Base-by-base conservation (phyloP, 208 protist species). In the Wallacemonas sp. region DNA sequence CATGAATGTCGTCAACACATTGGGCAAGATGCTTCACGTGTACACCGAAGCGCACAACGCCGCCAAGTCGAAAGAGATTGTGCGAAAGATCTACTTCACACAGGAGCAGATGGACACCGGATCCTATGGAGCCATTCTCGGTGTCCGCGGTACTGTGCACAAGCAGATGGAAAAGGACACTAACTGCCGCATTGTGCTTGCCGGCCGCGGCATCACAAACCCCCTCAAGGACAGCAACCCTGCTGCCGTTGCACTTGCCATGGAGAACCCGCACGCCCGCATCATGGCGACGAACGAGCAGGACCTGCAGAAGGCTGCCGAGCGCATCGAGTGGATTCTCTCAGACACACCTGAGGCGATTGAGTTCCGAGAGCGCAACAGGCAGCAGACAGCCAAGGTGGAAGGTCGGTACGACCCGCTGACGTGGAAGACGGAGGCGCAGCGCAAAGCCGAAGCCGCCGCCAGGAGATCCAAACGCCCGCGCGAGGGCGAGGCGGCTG, bases 241-340 rank as follows among this genome's bases (percentile, higher is more conserved):
- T 5, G 88, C 90, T 44, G 89, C 87, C 13, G 86, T 79, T 4
- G 57, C 73, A 30, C 48, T 89, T 41, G 85, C 91, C 9, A 57
- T 94, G 33, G 89, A 95, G 71, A 91, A 97, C 38, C 91, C 93
- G 36, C 93, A 97, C 60, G 85, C 84, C 21, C 85, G 89, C 59
- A 95, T 97, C 60, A 96, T 87, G 2, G 93, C 91, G 13, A 79
- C 85, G 8, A 91, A 70, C 39, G 93, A 97, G 59, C 76, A 84
- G 53, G 90, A 93, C 42, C 72, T 97, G 50, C 87, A 96, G 53
- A 82, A 74, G 37, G 89, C 87, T 17, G 82, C 88, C 19, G 85
- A 96, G 72, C 77, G 80, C 54, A 92, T 97, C 62, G 91, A 97
- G 79, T 96, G 89, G 85, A 96, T 97, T 67, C 58, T 97, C 5